These are phyloP conservation scores for Trypanosoma melophagium DNA, from an alignment of 208 protist species.

Conservation along the genomic window DNA sequence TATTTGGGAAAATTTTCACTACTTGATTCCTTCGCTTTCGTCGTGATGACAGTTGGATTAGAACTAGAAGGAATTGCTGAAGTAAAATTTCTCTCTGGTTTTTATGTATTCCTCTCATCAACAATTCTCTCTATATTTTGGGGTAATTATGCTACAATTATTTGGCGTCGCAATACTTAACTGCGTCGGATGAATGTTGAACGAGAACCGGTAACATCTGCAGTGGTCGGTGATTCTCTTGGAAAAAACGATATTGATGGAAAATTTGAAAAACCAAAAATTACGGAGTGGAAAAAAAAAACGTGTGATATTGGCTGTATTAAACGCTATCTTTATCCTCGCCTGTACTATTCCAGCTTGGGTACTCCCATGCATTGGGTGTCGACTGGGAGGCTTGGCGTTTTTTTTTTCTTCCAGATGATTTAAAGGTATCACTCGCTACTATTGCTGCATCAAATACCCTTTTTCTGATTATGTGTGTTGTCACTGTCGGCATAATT, in stretches of 20 bases:
- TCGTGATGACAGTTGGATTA: conserved; percentile 64
- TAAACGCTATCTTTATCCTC: conserved; percentile 9
- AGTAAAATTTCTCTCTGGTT: conserved; percentile 24
- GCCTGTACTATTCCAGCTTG: conserved; percentile 40
- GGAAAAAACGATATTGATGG: too few relatives aligned
- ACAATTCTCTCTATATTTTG: conserved; percentile 30
- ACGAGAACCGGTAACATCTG: not conserved
- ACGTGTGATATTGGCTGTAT: not conserved
- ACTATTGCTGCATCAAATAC: conserved; percentile 6
- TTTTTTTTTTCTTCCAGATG: conserved; percentile 17
- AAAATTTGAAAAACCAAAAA: not conserved
- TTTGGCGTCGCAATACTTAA: conserved; percentile 56
- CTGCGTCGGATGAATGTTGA: not conserved
- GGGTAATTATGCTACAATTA: conserved; percentile 62
- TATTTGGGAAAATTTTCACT: conserved; percentile 89
- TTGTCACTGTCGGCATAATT: conserved; percentile 46
- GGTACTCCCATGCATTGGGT: conserved; percentile 35
- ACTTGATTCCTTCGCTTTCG: conserved; percentile 77
- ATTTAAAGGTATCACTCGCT: too few relatives aligned
- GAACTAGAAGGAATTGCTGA: conserved; percentile 34
- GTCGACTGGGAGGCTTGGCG: conserved; percentile 34
- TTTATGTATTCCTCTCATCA: conserved; percentile 34
- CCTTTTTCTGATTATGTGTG: conserved; percentile 20
- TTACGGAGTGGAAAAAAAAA: not conserved
- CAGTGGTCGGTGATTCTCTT: too few relatives aligned